A percentile compares a stretch with the other conserved stretches of the same genome.
Conservation (phyloP, 495 filamentous ascomycete species). For the Xylaria bambusicola region DNA sequence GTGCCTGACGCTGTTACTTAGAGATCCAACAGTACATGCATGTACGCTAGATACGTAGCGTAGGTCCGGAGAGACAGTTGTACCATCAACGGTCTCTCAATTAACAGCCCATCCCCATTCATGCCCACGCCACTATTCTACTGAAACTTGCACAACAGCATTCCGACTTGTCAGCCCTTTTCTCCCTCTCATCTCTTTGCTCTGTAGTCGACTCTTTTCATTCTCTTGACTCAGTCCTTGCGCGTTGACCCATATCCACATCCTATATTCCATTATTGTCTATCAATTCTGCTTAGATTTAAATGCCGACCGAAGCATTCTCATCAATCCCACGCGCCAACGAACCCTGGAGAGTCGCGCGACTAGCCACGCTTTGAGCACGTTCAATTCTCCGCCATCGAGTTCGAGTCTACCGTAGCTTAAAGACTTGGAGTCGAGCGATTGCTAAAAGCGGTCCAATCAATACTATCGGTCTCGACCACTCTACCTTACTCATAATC, state of each 20-base stretch:
- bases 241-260: constrained; percentile 17
- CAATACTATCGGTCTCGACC: background rate
- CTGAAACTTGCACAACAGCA: constrained; percentile 21
- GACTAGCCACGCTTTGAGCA: background rate
- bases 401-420: background rate
- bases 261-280: background rate
- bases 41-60: no score
- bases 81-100: no score
- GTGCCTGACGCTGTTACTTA: no score
- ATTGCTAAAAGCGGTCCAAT: constrained; percentile 1
- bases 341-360: constrained; percentile 2
- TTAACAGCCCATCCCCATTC: constrained; percentile 1
- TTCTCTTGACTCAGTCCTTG: background rate
- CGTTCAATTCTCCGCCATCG: background rate
- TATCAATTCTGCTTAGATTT: background rate
- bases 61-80: no score
- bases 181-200: constrained; percentile 8
- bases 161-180: constrained; percentile 9
- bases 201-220: background rate
- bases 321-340: constrained; percentile 15
- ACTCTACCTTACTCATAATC: background rate
- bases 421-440: background rate
- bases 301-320: constrained; percentile 17
- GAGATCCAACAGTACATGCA: no score
- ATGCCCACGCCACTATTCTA: constrained; percentile 4